Conservation (phyloP, 2,329 filamentous ascomycete species). For the Fusarium albosuccineum region DNA sequence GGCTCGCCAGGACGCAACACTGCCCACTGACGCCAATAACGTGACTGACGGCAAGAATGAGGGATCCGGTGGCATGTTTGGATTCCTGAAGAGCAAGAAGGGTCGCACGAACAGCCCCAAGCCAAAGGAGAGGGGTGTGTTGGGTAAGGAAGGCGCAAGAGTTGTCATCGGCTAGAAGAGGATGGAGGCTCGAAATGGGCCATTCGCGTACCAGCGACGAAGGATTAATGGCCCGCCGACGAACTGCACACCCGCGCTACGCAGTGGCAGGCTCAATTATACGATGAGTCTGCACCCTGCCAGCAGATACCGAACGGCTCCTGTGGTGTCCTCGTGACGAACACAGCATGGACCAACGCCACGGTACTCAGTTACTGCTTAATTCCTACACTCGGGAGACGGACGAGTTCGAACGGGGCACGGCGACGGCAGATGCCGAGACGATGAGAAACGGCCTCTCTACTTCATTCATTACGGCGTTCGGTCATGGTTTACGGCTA, state of each 20-base stretch:
- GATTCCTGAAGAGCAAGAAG: slow-evolving; percentile 90
- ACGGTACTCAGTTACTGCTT: slow-evolving; percentile 16
- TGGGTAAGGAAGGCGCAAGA: slow-evolving; percentile 94
- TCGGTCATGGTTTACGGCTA: slow-evolving; percentile 43
- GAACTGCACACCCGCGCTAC: slow-evolving; percentile 20
- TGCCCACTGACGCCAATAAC: slow-evolving; percentile 75
- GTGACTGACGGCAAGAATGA: slow-evolving; percentile 65
- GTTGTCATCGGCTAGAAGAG: slow-evolving; percentile 75
- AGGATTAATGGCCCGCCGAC: slow-evolving; percentile 24
- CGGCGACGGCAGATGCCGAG: slow-evolving; percentile 19
- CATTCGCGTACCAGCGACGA: slow-evolving; percentile 30
- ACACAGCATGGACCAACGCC: slow-evolving; percentile 9
- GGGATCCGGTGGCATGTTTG: slow-evolving; percentile 84
- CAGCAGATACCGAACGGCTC: slow-evolving; percentile 17
- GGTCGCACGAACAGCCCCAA: slow-evolving; percentile 92
- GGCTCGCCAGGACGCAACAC: slow-evolving; percentile 83
- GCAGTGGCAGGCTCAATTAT: slow-evolving; percentile 14
- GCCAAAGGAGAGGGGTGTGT: slow-evolving; percentile 90
- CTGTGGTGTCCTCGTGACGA: slow-evolving; percentile 13
- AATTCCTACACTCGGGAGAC: slow-evolving; percentile 21
- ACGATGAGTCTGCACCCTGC: slow-evolving; percentile 15
- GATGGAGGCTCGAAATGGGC: slow-evolving; percentile 34
- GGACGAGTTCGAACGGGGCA: slow-evolving; percentile 16
- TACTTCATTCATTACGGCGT: slow-evolving; percentile 43
- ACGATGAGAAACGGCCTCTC: slow-evolving; percentile 44